phyloP scores from a whole-genome alignment of 148 eudicot genomes.

The Nepenthes mirabilis region DNA sequence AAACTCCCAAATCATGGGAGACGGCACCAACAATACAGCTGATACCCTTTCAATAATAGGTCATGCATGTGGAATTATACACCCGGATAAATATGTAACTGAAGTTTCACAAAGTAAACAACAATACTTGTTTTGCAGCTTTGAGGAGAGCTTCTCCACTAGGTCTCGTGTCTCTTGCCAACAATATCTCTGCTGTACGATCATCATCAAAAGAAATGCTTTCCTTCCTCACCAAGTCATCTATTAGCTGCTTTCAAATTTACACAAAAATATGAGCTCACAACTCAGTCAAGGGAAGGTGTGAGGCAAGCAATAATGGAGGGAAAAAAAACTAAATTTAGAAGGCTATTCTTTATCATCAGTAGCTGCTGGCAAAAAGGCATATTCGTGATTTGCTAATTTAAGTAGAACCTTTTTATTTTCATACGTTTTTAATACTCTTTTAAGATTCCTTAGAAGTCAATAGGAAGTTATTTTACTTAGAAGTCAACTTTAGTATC shows the following conservation, averaged over 20 bases:
- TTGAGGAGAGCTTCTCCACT: conserved; percentile 79
- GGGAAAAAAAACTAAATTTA: neutral
- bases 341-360: too few species aligned
- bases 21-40: conserved; percentile 49
- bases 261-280: too few species aligned
- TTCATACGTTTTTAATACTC: too few species aligned
- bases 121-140: conserved; percentile 75
- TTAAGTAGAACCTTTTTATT: too few species aligned
- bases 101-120: conserved; percentile 4
- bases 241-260: conserved; percentile 41
- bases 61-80: neutral
- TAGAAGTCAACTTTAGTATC: too few species aligned
- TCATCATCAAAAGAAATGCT: conserved; percentile 39
- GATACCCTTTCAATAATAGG: conserved; percentile 52
- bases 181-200: conserved; percentile 35
- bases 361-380: too few species aligned
- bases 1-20: conserved; percentile 65
- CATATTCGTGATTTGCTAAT: too few species aligned
- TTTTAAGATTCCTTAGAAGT: too few species aligned
- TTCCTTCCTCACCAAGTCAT: conserved; percentile 69
- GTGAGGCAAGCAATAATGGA: neutral
- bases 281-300: neutral
- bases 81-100: neutral
- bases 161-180: conserved; percentile 97
- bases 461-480: too few species aligned